A percentile compares a stretch with the other conserved stretches of the same genome.
Evolutionary conservation across 106 monocot species (phyloP).

Genomic region (Platanthera guangdongensis): DNA sequence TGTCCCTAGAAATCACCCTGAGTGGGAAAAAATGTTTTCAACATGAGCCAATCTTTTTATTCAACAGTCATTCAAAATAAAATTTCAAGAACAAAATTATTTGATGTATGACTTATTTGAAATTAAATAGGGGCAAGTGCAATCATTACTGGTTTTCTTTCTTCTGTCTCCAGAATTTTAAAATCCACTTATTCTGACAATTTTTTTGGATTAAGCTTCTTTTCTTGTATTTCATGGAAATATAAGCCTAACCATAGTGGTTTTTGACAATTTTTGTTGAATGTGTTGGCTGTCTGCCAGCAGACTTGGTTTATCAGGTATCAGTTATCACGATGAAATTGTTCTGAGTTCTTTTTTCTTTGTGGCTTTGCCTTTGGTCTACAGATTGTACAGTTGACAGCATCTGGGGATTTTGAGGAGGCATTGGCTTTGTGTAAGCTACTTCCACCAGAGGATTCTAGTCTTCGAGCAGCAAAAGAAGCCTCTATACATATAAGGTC

Average conservation of each 20-base stretch:
- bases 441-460: conserved; percentile 95
- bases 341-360: neutral
- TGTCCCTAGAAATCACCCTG: no score
- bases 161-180: neutral
- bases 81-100: no score
- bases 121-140: neutral
- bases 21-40: no score
- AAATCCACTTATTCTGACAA: no score
- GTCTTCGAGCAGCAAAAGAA: conserved; percentile 83
- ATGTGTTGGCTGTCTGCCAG: neutral
- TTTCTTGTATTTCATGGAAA: neutral
- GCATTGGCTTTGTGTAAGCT: conserved; percentile 90
- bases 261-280: neutral
- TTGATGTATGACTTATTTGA: neutral
- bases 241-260: neutral
- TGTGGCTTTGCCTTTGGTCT: conserved; percentile 8
- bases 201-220: neutral
- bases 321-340: neutral
- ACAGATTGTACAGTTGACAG: conserved; percentile 97
- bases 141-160: neutral
- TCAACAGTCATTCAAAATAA: no score
- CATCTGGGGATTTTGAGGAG: conserved; percentile 98
- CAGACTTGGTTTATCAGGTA: neutral
- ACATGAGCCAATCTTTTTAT: no score
- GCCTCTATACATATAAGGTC: conserved; percentile 89